Percentiles rank a stretch among this genome's conserved stretches.
phyloP scores from a whole-genome alignment of 345 rosid species.

The Psidium friedrichsthalianum region DNA sequence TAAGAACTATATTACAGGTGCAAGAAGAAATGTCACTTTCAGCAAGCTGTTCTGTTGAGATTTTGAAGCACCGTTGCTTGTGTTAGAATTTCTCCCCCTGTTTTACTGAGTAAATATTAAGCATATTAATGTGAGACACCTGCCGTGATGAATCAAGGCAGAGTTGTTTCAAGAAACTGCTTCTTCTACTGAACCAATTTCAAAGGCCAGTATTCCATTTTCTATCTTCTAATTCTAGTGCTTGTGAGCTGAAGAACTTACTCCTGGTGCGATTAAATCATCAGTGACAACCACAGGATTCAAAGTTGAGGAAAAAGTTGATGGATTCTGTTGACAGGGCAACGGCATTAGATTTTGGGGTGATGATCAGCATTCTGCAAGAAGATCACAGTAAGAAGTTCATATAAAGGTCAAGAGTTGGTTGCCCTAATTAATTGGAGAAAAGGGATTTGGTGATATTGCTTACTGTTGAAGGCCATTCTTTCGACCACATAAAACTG shows the following conservation, averaged over 20 bases:
- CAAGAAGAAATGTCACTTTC: not conserved
- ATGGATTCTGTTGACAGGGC: not conserved
- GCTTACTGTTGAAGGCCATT: not conserved
- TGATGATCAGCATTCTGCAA: not conserved
- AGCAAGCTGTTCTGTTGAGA: not conserved
- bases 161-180: not conserved
- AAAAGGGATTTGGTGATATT: not conserved
- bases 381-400: not conserved
- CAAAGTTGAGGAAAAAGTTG: not conserved
- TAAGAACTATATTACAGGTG: not conserved
- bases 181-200: not conserved
- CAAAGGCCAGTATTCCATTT: not conserved
- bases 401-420: not conserved
- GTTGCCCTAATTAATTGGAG: not conserved
- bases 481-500: not conserved
- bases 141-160: not conserved
- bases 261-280: not conserved
- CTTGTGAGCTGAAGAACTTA: not conserved
- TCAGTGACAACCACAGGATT: not conserved
- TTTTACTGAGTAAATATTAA: not conserved
- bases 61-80: not conserved
- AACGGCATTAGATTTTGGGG: not conserved
- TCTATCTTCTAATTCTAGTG: not conserved
- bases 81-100: not conserved
- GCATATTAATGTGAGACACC: not conserved